phyloP scores from a whole-genome alignment of 2,329 filamentous ascomycete genomes.

The Fusarium nodosum region DNA sequence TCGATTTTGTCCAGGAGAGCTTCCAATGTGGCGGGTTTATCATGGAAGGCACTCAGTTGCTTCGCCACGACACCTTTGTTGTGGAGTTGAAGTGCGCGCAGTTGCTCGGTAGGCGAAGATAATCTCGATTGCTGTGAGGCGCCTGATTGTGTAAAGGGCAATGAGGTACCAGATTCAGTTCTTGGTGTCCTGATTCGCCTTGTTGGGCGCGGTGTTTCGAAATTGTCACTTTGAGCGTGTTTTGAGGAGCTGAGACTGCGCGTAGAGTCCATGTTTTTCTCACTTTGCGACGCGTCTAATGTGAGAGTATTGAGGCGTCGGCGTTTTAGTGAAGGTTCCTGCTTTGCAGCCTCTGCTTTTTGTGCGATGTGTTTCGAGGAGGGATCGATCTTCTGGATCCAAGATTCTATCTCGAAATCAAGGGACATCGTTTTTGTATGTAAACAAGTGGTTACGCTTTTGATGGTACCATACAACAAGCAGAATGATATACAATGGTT shows the following conservation, averaged over 20 bases:
- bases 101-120: conserved; percentile 7
- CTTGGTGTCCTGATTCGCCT: conserved; percentile 15
- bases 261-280: neutral
- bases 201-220: conserved; percentile 13
- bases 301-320: neutral
- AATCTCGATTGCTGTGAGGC: neutral
- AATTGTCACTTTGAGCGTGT: neutral
- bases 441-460: neutral
- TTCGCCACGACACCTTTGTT: neutral
- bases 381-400: neutral
- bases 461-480: neutral
- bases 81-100: neutral
- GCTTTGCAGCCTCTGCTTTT: neutral
- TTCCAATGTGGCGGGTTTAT: neutral
- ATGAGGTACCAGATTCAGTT: conserved; percentile 22
- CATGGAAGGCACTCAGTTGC: neutral
- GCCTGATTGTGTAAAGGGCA: neutral
- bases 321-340: conserved; percentile 1
- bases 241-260: neutral
- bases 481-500: neutral
- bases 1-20: neutral
- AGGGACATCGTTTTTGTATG: neutral
- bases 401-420: neutral
- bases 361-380: neutral
- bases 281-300: neutral